A percentile compares a stretch with the other conserved stretches of the same genome.
Conservation (phyloP, 805 yeast species). For the Vanderwaltozyma verrucispora region DNA sequence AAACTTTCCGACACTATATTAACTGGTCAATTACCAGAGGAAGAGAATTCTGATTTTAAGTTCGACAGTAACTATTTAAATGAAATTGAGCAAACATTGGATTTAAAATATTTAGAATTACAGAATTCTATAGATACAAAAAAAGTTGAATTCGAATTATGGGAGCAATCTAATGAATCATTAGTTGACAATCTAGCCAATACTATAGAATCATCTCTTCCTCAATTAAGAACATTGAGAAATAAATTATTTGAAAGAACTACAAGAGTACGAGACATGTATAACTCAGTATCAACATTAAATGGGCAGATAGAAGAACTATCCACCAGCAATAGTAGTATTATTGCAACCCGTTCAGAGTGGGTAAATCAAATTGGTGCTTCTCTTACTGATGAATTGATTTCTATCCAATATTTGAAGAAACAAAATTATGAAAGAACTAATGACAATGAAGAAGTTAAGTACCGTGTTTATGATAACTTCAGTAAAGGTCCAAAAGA, state of each 20-base stretch:
- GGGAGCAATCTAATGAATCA: conserved; percentile 16
- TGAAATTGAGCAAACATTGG: conserved; percentile 8
- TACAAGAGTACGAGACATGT: conserved; percentile 15
- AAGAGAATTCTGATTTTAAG: conserved; percentile 2
- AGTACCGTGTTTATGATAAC: conserved; percentile 17
- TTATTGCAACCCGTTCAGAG: conserved; percentile 16
- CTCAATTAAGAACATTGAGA: conserved; percentile 9
- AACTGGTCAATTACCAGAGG: conserved; percentile 13
- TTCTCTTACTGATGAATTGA: conserved; percentile 14
- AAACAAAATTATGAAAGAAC: conserved; percentile 1
- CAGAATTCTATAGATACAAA: conserved; percentile 20
- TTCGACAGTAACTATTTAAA: conserved; percentile 6
- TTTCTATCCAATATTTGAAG: conserved; percentile 14
- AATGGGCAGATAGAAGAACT: conserved; percentile 19
- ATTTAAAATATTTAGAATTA: conserved; percentile 17
- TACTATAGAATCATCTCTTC: conserved; percentile 6
- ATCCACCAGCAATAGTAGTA: conserved; percentile 14
- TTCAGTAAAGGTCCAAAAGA: conserved; percentile 22
- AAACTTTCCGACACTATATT: conserved; percentile 12
- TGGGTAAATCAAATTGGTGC: conserved; percentile 23
- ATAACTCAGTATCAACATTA: conserved; percentile 14
- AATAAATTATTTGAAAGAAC: conserved; percentile 12
- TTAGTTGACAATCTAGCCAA: conserved; percentile 8
- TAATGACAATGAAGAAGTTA: no score
- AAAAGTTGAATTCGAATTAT: conserved; percentile 15